Percentiles rank a stretch among this genome's conserved stretches.
Evolutionary conservation across 352 stramenopile genomes (phyloP).

Genomic region (Aphanomyces cochlioides): DNA sequence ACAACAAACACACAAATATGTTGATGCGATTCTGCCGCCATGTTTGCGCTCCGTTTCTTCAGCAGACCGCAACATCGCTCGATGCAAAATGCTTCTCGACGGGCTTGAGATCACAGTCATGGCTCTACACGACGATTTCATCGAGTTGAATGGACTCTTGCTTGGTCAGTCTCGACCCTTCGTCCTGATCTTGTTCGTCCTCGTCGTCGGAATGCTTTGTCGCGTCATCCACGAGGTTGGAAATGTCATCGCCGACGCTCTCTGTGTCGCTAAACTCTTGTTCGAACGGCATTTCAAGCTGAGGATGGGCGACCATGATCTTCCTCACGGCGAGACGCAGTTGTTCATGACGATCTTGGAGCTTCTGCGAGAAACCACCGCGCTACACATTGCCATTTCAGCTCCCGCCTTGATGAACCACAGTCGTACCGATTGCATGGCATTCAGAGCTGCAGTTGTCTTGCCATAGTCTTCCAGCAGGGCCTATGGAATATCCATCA

Average conservation of each 20-base stretch:
- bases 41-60: not conserved
- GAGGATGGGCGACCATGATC: not conserved
- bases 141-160: slow-evolving; percentile 15
- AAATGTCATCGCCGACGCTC: slow-evolving; percentile 26
- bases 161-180: not conserved
- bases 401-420: not conserved
- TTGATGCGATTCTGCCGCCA: not conserved
- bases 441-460: not conserved
- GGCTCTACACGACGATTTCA: slow-evolving; percentile 13
- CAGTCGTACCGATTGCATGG: not conserved
- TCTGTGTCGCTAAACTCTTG: slow-evolving; percentile 25
- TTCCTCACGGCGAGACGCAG: slow-evolving; percentile 11
- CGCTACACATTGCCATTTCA: not conserved
- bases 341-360: not conserved
- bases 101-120: no score
- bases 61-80: no score
- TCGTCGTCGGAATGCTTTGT: not conserved
- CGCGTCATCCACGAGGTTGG: slow-evolving; percentile 8
- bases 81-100: no score
- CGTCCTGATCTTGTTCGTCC: not conserved
- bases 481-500: not conserved
- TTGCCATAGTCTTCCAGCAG: not conserved
- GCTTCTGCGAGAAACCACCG: slow-evolving; percentile 1
- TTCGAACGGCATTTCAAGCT: slow-evolving; percentile 13
- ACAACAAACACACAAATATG: not conserved